Percentiles rank a stretch among this genome's conserved stretches.
These are phyloP conservation scores for Drechslerella coelobrocha DNA, from an alignment of 2,329 filamentous ascomycete genomes.

Conservation along the genomic window DNA sequence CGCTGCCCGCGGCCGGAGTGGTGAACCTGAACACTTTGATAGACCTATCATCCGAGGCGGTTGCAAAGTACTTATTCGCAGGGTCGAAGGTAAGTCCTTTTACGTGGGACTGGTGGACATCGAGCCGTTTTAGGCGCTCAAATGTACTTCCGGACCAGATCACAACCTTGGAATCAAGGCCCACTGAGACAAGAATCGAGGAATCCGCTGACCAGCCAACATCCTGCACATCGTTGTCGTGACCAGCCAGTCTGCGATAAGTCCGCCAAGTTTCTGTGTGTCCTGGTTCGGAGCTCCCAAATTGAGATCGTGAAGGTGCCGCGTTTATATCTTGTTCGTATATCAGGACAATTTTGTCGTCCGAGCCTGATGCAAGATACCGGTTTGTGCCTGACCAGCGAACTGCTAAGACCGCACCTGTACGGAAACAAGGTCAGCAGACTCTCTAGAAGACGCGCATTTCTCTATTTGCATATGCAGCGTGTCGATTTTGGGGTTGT, in stretches of 20 bases:
- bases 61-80: constrained; percentile 98
- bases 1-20: constrained; percentile 86
- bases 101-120: constrained; percentile 94
- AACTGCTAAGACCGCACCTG: constrained; percentile 67
- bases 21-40: constrained; percentile 98
- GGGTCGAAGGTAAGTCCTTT: constrained; percentile 99
- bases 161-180: constrained; percentile 95
- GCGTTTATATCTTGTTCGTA: constrained; percentile 70
- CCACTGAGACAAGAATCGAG: constrained; percentile 92
- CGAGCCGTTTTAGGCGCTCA: constrained; percentile 92
- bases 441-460: neutral
- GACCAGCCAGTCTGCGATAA: constrained; percentile 87
- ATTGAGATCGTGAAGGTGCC: constrained; percentile 74
- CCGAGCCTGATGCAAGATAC: constrained; percentile 94
- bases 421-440: neutral
- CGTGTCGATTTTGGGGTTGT: constrained; percentile 66
- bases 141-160: constrained; percentile 98
- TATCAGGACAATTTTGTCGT: constrained; percentile 98
- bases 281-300: constrained; percentile 83
- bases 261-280: constrained; percentile 99
- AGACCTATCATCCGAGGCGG: constrained; percentile 92
- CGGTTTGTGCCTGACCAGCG: constrained; percentile 94
- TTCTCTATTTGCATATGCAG: neutral
- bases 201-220: constrained; percentile 96
- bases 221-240: constrained; percentile 98